Evolutionary conservation across 106 monocot species (phyloP).

Genomic region (Platanthera guangdongensis): DNA sequence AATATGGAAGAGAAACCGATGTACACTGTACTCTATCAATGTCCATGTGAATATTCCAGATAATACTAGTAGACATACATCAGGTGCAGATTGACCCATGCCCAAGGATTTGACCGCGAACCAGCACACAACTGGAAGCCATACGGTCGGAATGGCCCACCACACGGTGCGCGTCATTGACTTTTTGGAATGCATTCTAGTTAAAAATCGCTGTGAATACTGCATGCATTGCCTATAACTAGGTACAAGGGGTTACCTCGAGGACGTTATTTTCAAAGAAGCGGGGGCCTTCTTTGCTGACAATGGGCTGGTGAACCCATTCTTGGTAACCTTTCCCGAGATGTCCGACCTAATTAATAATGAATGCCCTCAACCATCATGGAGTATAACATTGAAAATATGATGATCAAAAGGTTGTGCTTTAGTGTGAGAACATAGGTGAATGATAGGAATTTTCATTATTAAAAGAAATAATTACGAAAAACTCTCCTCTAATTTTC

Average conservation of each 20-base stretch:
- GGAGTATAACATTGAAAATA: neutral
- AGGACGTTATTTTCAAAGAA: slow-evolving; percentile 54
- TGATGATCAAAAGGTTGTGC: neutral
- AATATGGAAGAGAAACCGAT: slow-evolving; percentile 86
- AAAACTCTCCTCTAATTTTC: no score
- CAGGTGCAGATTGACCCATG: slow-evolving; percentile 42
- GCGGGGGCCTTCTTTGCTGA: slow-evolving; percentile 75
- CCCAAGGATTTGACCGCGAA: slow-evolving; percentile 25
- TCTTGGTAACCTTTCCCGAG: slow-evolving; percentile 70
- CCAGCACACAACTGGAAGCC: slow-evolving; percentile 74
- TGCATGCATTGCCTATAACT: neutral
- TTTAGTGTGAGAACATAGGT: neutral
- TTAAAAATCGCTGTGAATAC: neutral
- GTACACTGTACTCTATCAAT: slow-evolving; percentile 64
- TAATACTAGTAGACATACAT: slow-evolving; percentile 32
- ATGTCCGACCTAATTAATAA: slow-evolving; percentile 55
- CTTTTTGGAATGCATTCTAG: slow-evolving; percentile 22
- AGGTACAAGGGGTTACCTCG: slow-evolving; percentile 37
- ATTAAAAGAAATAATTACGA: neutral
- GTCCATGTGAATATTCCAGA: slow-evolving; percentile 60
- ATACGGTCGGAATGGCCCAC: slow-evolving; percentile 76
- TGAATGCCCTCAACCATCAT: neutral
- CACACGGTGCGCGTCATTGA: slow-evolving; percentile 66
- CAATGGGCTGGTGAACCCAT: slow-evolving; percentile 81
- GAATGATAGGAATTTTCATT: neutral